These are phyloP conservation scores for Camellia oleifera DNA, from an alignment of 179 eudicot species.

Conservation along the genomic window DNA sequence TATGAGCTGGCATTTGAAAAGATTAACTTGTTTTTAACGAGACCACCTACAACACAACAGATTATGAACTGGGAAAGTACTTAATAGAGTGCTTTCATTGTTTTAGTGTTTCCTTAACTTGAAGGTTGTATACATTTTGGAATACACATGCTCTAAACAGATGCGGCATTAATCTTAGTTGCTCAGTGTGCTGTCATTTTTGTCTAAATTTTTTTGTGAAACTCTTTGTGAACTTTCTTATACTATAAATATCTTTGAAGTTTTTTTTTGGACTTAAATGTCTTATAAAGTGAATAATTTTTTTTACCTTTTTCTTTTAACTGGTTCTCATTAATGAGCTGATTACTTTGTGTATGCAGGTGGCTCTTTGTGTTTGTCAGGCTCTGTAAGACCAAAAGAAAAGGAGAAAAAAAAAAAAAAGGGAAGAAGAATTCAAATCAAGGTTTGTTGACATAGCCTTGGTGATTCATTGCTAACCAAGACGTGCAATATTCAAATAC, in stretches of 20 bases:
- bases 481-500: background rate
- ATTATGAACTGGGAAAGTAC: background rate
- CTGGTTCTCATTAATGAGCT: background rate
- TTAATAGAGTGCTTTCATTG: background rate
- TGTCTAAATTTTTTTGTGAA: background rate
- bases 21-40: background rate
- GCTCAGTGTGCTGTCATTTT: background rate
- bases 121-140: background rate
- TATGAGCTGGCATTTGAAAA: background rate
- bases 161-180: background rate
- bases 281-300: background rate
- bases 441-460: background rate
- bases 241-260: no score
- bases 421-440: background rate
- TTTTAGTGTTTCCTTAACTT: background rate
- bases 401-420: background rate
- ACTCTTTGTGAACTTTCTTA: background rate
- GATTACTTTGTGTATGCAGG: constrained; percentile 13
- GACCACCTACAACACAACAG: background rate
- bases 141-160: background rate
- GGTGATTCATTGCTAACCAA: background rate
- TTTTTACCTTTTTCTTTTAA: background rate
- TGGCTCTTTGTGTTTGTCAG: background rate
- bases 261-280: background rate
- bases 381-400: background rate